Conservation (phyloP, 805 yeast species). For the Jamesozyma rosinii region DNA sequence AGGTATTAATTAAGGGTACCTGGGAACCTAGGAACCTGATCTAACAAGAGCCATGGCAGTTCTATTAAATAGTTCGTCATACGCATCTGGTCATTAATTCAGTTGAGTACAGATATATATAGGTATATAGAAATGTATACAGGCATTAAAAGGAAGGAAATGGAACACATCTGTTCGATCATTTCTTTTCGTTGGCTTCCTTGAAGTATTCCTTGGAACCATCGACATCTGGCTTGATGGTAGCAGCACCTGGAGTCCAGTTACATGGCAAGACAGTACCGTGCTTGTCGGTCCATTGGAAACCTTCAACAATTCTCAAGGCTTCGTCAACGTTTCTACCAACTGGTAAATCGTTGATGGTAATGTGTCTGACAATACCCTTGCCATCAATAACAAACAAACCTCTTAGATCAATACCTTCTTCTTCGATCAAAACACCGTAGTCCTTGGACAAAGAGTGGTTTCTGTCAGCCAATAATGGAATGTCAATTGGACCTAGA, state of each 20-base stretch:
- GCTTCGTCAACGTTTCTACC: slow-evolving; percentile 99
- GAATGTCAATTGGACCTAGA: slow-evolving; percentile 88
- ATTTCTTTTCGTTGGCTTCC: slow-evolving; percentile 38
- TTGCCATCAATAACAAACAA: slow-evolving; percentile 95
- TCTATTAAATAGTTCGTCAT: too few species aligned
- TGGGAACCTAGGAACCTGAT: too few species aligned
- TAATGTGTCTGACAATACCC: slow-evolving; percentile 89
- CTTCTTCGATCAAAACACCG: slow-evolving; percentile 95
- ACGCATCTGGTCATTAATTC: too few species aligned
- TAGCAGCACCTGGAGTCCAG: slow-evolving; percentile 94
- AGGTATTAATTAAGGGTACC: too few species aligned
- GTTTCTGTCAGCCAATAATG: slow-evolving; percentile 94
- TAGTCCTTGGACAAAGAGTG: slow-evolving; percentile 89
- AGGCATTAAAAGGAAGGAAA: not conserved
- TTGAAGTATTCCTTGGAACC: slow-evolving; percentile 74
- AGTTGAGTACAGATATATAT: too few species aligned
- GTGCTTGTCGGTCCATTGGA: slow-evolving; percentile 98
- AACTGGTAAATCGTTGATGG: slow-evolving; percentile 97
- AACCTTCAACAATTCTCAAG: slow-evolving; percentile 93
- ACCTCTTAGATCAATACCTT: slow-evolving; percentile 96
- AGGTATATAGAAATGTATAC: too few species aligned
- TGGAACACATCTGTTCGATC: not conserved
- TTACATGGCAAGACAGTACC: slow-evolving; percentile 99
- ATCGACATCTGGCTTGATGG: slow-evolving; percentile 75
- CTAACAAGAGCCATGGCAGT: too few species aligned